Conservation (phyloP, 2,329 filamentous ascomycete species). For the Emergomyces africanus region DNA sequence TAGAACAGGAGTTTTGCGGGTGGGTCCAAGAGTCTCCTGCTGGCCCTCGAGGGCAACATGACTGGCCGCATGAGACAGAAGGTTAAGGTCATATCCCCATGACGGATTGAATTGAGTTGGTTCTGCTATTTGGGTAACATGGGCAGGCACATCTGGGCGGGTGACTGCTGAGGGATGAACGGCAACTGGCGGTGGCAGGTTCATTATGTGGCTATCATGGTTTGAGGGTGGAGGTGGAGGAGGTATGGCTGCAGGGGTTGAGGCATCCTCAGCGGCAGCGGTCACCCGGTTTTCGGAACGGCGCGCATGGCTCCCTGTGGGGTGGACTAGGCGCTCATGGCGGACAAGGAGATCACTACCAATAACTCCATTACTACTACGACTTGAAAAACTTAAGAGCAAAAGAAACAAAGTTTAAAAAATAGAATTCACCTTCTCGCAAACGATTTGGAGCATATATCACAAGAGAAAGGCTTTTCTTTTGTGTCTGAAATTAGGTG, state of each 20-base stretch:
- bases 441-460: conserved; percentile 37
- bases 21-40: conserved; percentile 26
- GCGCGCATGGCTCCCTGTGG: conserved; percentile 27
- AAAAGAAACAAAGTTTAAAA: background rate
- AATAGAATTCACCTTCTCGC: conserved; percentile 29
- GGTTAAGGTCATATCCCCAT: conserved; percentile 38
- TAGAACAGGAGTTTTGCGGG: conserved; percentile 23
- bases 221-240: conserved; percentile 23
- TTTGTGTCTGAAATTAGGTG: conserved; percentile 30
- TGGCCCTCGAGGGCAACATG: conserved; percentile 37
- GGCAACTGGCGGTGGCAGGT: conserved; percentile 32
- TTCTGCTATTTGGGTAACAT: conserved; percentile 28
- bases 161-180: conserved; percentile 24
- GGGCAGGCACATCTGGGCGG: conserved; percentile 26
- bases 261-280: conserved; percentile 19
- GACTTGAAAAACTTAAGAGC: conserved; percentile 8
- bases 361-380: conserved; percentile 1
- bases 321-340: conserved; percentile 38
- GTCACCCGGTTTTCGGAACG: conserved; percentile 23
- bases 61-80: conserved; percentile 37
- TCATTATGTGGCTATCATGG: conserved; percentile 33
- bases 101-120: conserved; percentile 36
- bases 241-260: conserved; percentile 23
- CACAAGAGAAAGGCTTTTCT: conserved; percentile 38
- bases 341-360: conserved; percentile 36